Conservation (phyloP, 2,329 filamentous ascomycete genomes). For the Furcasterigmium furcatum region DNA sequence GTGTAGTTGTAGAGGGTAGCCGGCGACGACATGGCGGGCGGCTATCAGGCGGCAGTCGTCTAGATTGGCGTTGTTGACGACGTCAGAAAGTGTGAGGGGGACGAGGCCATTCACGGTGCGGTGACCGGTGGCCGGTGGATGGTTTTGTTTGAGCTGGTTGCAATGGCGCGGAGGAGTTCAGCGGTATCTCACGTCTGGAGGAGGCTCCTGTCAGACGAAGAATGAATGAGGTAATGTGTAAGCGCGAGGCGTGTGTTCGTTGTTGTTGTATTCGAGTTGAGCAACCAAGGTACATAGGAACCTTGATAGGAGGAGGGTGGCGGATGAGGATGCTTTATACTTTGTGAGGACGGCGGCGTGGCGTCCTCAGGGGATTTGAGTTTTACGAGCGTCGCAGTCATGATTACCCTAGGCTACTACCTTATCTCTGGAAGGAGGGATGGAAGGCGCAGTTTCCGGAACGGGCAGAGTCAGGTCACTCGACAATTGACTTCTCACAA, state of each 20-base stretch:
- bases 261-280: too few relatives aligned
- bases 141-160: not conserved
- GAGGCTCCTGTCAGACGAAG: too few relatives aligned
- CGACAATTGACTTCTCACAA: not conserved
- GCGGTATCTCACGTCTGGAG: too few relatives aligned
- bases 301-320: not conserved
- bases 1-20: conserved; percentile 28
- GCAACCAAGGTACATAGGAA: too few relatives aligned
- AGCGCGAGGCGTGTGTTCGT: too few relatives aligned
- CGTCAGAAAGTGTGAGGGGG: not conserved
- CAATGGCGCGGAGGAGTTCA: too few relatives aligned
- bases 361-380: not conserved
- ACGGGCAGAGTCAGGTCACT: not conserved
- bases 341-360: not conserved
- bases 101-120: not conserved
- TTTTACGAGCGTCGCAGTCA: not conserved
- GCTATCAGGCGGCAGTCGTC: not conserved
- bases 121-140: too few relatives aligned
- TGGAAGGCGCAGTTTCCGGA: not conserved
- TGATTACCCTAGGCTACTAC: not conserved
- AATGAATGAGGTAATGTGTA: too few relatives aligned
- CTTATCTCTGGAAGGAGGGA: not conserved
- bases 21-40: not conserved
- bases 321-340: not conserved
- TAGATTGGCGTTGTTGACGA: not conserved